Base-by-base conservation (phyloP, 2,329 filamentous ascomycete genomes). In the Macrophomina tecta region DNA sequence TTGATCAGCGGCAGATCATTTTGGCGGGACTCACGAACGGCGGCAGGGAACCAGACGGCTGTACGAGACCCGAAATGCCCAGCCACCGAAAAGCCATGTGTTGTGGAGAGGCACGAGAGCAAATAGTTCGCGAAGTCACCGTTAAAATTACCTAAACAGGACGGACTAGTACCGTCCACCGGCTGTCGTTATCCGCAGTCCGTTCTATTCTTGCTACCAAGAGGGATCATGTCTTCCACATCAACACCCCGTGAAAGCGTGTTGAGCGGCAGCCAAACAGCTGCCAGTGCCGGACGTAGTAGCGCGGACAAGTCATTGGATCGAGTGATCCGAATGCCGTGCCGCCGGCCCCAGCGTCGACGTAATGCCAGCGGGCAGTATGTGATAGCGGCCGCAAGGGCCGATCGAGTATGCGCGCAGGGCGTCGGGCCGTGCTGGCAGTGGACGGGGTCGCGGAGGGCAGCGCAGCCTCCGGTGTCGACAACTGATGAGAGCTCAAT, bases 1-100 rank as follows among this genome's bases (percentile, higher is more conserved):
- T 12, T 38, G 36, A 38, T 18, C 30, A 23, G 55, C 12, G 5
- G 72, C 73, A 0, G 72, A 73, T 55, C 74, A 69, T 28, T 58
- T 38, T 38, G 36, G 36, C 36, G 46, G 40, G 5, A 67, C 74
- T 48, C 30, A 74, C 36, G 36, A 75, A 68, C 68, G 56, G 32
- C 69, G 65, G 45, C 74, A 70, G 45, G 36, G 4, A 12, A 38
- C 36, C 36, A 38, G 36, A 38, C 36, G 11, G 11, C 7, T 38
- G 36, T 8, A 12, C 4, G 36, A 38, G 23, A 23, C 23, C 36
- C 2, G 36, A 8, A 12, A 38, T 8, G 77, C 75, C 75, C 69
- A 78, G 42, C 23, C 23, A 23, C 2, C 23, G 23, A 23, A 23
- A 3, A 23, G 23, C 23, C 23, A 23, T 23, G 71, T 77, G 30